Evolutionary conservation across 768 basidiomycete genomes (phyloP), one percentile per base, ranked within the genome.

Genomic region (Auriscalpium orientale): DNA sequence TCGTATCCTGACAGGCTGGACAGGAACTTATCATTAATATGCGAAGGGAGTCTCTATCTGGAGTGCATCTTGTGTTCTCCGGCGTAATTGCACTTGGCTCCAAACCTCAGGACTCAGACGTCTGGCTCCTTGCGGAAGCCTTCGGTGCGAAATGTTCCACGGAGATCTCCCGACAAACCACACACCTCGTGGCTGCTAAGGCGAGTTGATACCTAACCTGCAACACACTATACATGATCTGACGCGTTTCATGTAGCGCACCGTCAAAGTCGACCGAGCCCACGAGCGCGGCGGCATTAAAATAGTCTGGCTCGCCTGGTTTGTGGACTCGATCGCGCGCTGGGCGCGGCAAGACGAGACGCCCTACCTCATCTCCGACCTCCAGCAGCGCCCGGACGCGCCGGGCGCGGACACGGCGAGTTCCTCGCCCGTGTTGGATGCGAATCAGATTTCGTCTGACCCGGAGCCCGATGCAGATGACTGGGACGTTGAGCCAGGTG

Each of bases 1-100:
- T 13, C 18, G 8, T 8, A 8, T 16, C 12, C 46, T 43, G 4
- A 40, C 36, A 46, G 50, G 49, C 44, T 48, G 54, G 44, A 8
- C 63, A 98, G 95, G 72, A 70, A 52, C 97, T 99, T 60, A 95
- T 98, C 51, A 91, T 91, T 13, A 74, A 76, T 53, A 78, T 95
- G 69, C 87, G 95, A 53, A 67, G 75, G 21, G 79, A 82, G 62
- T 87, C 91, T 0, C 77, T 98, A n/a, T 77, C 79, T 37, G 90
- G 88, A 33, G 79, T 86, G 33, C 83, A 89, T 65, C 80, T 99
- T 35, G 76, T 95, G 37, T 98, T 99, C 71, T 98, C 95, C 1
- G 91, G 94, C 55, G 84, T 99, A 43, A 94, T 98, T 55, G 94
- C 95, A 4, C 79, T 95, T n/a, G 87, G 92, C 64, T 85, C 83